Base-by-base conservation (phyloP, 371 early-diverging fungal genomes). In the Entomophthora muscae region DNA sequence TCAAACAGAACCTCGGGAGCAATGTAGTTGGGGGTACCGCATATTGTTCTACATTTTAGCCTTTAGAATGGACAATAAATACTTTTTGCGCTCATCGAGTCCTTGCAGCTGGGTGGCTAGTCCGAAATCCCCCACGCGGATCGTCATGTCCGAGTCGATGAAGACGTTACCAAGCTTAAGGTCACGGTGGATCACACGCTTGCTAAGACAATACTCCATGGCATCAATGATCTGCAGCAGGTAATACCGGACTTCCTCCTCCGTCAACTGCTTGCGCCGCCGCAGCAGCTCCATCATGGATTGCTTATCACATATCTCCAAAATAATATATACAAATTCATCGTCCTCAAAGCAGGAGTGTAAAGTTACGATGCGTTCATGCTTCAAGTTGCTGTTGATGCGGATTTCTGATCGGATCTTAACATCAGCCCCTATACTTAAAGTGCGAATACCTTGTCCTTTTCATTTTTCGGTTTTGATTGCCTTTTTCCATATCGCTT, bases 21-120 rank as follows among this genome's bases (percentile, higher is more conserved):
- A 66, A 99, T 91, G 69, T 98, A 99, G 68, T 98, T 98, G 3
- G 98, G 98, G 1, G 99, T 99, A 13, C 99, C 99, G 69, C 91
- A 99, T 53, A 94, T 86, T 0, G 95, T 96, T 67, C 87, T 88
- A 66, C 0, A 42, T 27, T 52, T 60, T 52, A 61, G 28, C 1
- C n/a, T n/a, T 13, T 53, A 53, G 24, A 54, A 3, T 26, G 27
- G 27, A 64, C 32, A 68, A 66, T 30, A 66, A 29, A 23, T 85
- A 93, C 89, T 78, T 88, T 79, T 93, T 95, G 29, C 98, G 77
- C 57, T 95, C 95, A 17, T 79, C 78, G 13, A 80, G 82, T 57
- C 76, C 74, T 54, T 78, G 69, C 12, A 95, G 68, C 21, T 85
- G 66, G 1, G 98, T 93, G 13, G 90, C 92, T 63, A 99, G 79